Evolutionary conservation across 179 eudicot genomes (phyloP).

Genomic region (Gypsophila paniculata): DNA sequence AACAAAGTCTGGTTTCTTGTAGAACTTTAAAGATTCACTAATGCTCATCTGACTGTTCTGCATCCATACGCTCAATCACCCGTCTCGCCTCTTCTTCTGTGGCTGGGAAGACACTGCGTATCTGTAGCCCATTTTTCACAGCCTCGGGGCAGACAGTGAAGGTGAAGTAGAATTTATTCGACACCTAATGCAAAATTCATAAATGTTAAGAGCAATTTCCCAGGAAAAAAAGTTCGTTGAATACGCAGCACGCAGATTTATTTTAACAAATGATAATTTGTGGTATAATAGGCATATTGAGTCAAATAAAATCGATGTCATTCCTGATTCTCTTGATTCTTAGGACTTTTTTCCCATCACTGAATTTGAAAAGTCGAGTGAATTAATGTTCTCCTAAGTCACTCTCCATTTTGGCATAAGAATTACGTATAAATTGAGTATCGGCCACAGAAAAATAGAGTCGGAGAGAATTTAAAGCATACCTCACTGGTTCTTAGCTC

Average conservation of each 20-base stretch:
- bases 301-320: too few relatives aligned
- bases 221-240: too few relatives aligned
- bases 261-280: too few relatives aligned
- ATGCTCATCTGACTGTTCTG: constrained; percentile 33
- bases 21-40: not conserved
- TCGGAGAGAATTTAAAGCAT: not conserved
- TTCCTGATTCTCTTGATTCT: too few relatives aligned
- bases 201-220: not conserved
- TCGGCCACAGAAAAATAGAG: too few relatives aligned
- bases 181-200: constrained; percentile 42
- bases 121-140: constrained; percentile 47
- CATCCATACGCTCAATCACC: constrained; percentile 73
- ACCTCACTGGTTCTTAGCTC: constrained; percentile 95
- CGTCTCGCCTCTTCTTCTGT: constrained; percentile 88
- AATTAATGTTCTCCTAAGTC: too few relatives aligned
- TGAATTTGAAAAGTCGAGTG: too few relatives aligned
- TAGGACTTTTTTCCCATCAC: too few relatives aligned
- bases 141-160: constrained; percentile 74
- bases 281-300: too few relatives aligned
- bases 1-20: not conserved
- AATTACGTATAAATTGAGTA: too few relatives aligned
- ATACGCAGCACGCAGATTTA: too few relatives aligned
- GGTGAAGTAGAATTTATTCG: constrained; percentile 84
- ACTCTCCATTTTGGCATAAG: too few relatives aligned
- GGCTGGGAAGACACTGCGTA: constrained; percentile 79